Conservation (phyloP, 2,329 filamentous ascomycete genomes). For the Aspergillus clavatus region DNA sequence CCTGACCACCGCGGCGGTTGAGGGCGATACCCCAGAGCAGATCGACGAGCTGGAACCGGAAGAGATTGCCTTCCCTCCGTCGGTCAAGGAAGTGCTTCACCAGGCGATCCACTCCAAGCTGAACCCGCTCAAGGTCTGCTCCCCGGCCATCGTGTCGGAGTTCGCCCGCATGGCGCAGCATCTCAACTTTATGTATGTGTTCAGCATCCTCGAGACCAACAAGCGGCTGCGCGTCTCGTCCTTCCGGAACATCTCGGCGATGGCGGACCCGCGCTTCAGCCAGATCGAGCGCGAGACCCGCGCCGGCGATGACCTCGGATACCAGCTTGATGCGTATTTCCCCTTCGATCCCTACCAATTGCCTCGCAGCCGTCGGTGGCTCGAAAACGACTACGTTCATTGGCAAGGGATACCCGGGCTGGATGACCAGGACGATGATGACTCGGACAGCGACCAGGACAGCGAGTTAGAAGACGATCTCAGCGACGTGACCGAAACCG, state of each 20-base stretch:
- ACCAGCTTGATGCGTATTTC: slow-evolving; percentile 90
- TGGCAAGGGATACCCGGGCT: slow-evolving; percentile 73
- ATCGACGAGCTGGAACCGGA: slow-evolving; percentile 55
- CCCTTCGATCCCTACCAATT: slow-evolving; percentile 96
- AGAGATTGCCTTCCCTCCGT: slow-evolving; percentile 72
- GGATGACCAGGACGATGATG: slow-evolving; percentile 52
- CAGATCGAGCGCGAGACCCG: slow-evolving; percentile 52
- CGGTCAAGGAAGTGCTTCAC: slow-evolving; percentile 67
- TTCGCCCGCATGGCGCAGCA: slow-evolving; percentile 85
- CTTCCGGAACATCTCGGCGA: slow-evolving; percentile 45
- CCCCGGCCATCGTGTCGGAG: slow-evolving; percentile 81
- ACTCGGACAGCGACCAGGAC: slow-evolving; percentile 39
- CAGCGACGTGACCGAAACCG: slow-evolving; percentile 41
- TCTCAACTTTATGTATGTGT: slow-evolving; percentile 84
- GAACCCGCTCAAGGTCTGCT: slow-evolving; percentile 93
- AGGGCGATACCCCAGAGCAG: slow-evolving; percentile 51
- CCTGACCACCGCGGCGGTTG: slow-evolving; percentile 58
- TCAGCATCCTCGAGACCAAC: slow-evolving; percentile 82
- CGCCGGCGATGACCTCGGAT: slow-evolving; percentile 65
- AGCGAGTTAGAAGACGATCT: slow-evolving; percentile 30
- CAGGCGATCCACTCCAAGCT: slow-evolving; percentile 80
- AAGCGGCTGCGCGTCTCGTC: slow-evolving; percentile 79
- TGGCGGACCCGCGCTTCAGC: slow-evolving; percentile 36
- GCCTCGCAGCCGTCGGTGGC: slow-evolving; percentile 79
- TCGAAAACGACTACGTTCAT: slow-evolving; percentile 75